Conservation (phyloP, 1,284 basidiomycete genomes). For the Fomitopsis pinicola region DNA sequence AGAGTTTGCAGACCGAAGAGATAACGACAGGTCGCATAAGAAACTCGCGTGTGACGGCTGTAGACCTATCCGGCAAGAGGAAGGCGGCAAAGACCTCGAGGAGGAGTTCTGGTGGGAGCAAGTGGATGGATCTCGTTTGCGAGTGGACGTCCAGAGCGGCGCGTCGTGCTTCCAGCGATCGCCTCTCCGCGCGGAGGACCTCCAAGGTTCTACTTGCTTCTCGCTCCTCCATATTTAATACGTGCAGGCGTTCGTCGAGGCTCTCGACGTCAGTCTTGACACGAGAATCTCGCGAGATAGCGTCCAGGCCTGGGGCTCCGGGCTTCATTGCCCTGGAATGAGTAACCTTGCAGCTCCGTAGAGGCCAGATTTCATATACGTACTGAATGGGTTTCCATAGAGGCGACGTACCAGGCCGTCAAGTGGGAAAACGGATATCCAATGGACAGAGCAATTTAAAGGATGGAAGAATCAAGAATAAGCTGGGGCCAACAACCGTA, state of each 20-base stretch:
- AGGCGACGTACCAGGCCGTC: no score
- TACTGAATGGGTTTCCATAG: no score
- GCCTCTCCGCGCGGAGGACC: neutral
- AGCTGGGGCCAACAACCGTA: no score
- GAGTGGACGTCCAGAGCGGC: neutral
- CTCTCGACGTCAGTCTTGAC: neutral
- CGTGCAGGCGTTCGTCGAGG: neutral
- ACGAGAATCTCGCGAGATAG: neutral
- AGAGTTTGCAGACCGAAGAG: constrained; percentile 11
- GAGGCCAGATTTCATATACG: no score
- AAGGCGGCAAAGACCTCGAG: constrained; percentile 2
- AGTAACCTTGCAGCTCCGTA: no score
- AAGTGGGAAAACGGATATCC: no score
- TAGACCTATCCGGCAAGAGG: neutral
- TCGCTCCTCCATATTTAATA: neutral
- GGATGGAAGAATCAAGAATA: no score
- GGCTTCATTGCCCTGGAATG: no score
- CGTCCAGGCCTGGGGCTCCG: no score
- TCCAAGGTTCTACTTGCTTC: constrained; percentile 5
- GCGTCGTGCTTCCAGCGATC: constrained; percentile 1
- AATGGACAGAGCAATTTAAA: no score
- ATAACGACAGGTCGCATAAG: constrained; percentile 8
- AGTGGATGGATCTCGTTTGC: neutral
- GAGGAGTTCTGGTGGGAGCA: constrained; percentile 8
- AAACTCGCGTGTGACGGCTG: neutral